Base-by-base conservation (phyloP, 2,329 filamentous ascomycete genomes). In the Spiromastix sp. region DNA sequence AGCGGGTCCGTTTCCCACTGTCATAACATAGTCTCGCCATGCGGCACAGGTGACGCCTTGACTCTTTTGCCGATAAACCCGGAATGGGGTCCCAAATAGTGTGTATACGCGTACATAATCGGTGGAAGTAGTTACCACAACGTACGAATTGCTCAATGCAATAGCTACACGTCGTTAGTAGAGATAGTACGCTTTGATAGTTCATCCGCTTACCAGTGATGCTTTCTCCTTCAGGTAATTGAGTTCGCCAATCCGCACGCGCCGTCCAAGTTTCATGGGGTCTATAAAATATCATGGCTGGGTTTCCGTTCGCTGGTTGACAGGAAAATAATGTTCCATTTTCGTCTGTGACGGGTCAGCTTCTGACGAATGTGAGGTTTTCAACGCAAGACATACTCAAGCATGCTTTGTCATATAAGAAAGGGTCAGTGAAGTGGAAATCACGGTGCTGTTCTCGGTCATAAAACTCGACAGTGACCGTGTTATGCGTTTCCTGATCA, bases 201-300 rank as follows among this genome's bases (percentile, higher is more conserved):
- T n/a, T n/a, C n/a, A n/a, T 24, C 15, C 10, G 37, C 51, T 42
- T 52, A 64, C 63, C 60, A 32, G 79, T 79, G 2, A 95, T 76
- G 8, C 79, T 72, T 60, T 98, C 91, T n/a, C 85, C 85, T 20
- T 73, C 72, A 0, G 91, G 91, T n/a, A 98, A 62, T 44, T 81
- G 71, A 0, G 82, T 94, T 32, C 85, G 78, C 86, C 89, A 96
- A 59, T 98, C 91, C 13, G 77, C 75, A 34, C 91, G 74, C 32
- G 84, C 74, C 2, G 87, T 95, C 91, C 91, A 98, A 1, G 85
- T 93, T 63, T 98, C 89, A 54, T 98, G 91, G 0, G 93, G 91
- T 5, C 91, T 77, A 59, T 96, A 98, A 60, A 94, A 95, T n/a
- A 98, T 76, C 20, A 78, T 80, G 3, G 89, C 84, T 2, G 83